Conservation (phyloP, 176 grass and related monocot genomes). For the Carex kokanica region DNA sequence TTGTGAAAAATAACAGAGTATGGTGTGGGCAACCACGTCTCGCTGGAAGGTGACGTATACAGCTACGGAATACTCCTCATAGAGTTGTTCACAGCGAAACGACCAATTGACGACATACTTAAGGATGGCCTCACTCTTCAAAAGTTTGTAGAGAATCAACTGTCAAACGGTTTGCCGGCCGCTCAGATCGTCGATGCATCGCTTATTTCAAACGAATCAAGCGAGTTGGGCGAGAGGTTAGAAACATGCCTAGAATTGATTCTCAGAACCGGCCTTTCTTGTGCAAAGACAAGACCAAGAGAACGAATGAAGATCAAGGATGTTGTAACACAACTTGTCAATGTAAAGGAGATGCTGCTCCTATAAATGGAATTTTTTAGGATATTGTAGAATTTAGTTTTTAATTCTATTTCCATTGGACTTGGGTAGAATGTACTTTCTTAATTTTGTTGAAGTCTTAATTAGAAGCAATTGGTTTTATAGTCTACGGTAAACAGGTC, state of each 20-base stretch:
- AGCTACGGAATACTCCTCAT: conserved; percentile 47
- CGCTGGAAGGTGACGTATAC: conserved; percentile 43
- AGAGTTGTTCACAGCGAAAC: conserved; percentile 46
- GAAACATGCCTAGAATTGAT: conserved; percentile 16
- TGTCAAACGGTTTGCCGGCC: not conserved
- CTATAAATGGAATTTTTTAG: not conserved
- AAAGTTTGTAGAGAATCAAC: conserved; percentile 27
- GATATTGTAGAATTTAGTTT: not conserved
- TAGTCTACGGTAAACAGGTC: not conserved
- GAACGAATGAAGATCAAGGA: conserved; percentile 45
- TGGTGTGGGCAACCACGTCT: conserved; percentile 34
- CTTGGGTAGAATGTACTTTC: not conserved
- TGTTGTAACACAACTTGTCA: conserved; percentile 26
- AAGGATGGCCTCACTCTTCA: conserved; percentile 40
- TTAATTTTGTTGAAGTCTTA: not conserved
- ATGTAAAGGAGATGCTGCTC: conserved; percentile 31
- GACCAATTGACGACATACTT: conserved; percentile 42
- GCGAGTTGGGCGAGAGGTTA: not conserved
- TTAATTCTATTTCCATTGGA: not conserved
- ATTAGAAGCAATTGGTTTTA: not conserved
- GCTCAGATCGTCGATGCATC: conserved; percentile 18
- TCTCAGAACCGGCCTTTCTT: conserved; percentile 38
- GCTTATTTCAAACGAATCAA: conserved; percentile 3
- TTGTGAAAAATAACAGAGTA: conserved; percentile 37
- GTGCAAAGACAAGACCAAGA: conserved; percentile 31